phyloP scores from a whole-genome alignment of 140 eudicot genomes.

The Bidens hawaiensis region DNA sequence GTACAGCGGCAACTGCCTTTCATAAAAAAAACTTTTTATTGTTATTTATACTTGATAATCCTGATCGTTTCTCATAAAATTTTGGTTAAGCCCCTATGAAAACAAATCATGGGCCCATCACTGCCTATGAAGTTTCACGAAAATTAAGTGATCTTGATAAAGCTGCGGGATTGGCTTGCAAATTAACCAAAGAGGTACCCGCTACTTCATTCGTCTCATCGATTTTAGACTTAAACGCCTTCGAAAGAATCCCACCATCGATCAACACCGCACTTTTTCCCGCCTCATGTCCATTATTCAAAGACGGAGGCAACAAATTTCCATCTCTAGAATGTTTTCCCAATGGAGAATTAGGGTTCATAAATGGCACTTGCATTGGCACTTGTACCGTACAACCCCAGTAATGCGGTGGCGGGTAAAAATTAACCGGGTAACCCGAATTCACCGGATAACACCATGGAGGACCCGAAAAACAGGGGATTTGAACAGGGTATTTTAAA shows the following conservation, averaged over 20 bases:
- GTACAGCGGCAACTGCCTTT: too few species aligned
- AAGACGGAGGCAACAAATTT: conserved; percentile 10
- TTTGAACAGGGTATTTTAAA: conserved; percentile 28
- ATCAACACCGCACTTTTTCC: conserved; percentile 58
- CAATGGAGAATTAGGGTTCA: conserved; percentile 38
- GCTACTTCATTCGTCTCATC: conserved; percentile 23
- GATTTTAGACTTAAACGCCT: conserved; percentile 38
- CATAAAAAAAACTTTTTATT: too few species aligned
- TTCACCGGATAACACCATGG: conserved; percentile 28
- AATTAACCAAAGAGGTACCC: conserved; percentile 32
- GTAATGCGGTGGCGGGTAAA: conserved; percentile 39
- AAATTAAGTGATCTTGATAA: conserved; percentile 62
- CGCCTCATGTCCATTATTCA: conserved; percentile 34
- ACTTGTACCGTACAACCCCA: conserved; percentile 44
- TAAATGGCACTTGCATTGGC: conserved; percentile 16
- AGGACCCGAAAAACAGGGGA: conserved; percentile 30
- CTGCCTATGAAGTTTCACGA: conserved; percentile 52
- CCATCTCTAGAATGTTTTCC: conserved; percentile 82
- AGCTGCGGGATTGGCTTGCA: conserved; percentile 83
- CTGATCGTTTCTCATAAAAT: too few species aligned
- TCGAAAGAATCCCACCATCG: conserved; percentile 25
- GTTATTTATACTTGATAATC: too few species aligned
- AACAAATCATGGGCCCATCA: too few species aligned
- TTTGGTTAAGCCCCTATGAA: too few species aligned
- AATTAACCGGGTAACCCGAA: conserved; percentile 36